A percentile compares a stretch with the other conserved stretches of the same genome.
These are phyloP conservation scores for Glycine soja DNA, from an alignment of 306 rosid species.

Conservation along the genomic window DNA sequence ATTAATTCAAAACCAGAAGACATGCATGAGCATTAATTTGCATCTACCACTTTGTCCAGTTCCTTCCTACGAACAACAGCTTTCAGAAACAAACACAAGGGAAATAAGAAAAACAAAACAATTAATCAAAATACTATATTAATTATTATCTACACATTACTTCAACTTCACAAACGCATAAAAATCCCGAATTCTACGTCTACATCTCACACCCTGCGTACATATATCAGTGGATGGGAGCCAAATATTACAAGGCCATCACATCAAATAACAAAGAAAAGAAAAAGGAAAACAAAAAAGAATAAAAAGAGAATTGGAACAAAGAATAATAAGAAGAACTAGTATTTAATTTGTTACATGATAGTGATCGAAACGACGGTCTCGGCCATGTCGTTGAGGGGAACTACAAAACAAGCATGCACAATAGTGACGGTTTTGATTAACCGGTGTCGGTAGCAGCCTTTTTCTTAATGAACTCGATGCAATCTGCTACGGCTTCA, in stretches of 20 bases:
- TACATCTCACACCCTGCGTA: conserved; percentile 18
- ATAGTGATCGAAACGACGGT: conserved; percentile 41
- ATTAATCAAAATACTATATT: background rate
- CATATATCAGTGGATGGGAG: conserved; percentile 11
- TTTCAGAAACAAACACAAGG: background rate
- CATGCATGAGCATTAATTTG: conserved; percentile 29
- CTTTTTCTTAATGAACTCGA: conserved; percentile 85
- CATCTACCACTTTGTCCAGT: conserved; percentile 17
- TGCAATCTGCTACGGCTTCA: conserved; percentile 93
- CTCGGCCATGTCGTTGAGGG: conserved; percentile 19
- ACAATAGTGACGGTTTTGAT: conserved; percentile 8
- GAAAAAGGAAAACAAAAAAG: background rate
- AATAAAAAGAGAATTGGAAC: background rate
- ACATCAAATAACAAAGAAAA: conserved; percentile 39
- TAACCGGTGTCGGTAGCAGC: conserved; percentile 50
- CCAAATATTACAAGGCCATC: conserved; percentile 28
- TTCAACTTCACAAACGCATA: background rate
- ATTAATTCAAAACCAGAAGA: conserved; percentile 14
- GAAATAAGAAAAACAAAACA: background rate
- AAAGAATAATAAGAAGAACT: background rate
- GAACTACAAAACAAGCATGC: conserved; percentile 26
- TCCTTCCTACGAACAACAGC: conserved; percentile 25
- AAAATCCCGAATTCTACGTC: background rate
- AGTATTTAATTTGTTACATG: conserved; percentile 22
- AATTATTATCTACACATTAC: conserved; percentile 14